These are phyloP conservation scores for Aureobasidium sp. DNA, from an alignment of 2,329 filamentous ascomycete genomes.

Conservation along the genomic window DNA sequence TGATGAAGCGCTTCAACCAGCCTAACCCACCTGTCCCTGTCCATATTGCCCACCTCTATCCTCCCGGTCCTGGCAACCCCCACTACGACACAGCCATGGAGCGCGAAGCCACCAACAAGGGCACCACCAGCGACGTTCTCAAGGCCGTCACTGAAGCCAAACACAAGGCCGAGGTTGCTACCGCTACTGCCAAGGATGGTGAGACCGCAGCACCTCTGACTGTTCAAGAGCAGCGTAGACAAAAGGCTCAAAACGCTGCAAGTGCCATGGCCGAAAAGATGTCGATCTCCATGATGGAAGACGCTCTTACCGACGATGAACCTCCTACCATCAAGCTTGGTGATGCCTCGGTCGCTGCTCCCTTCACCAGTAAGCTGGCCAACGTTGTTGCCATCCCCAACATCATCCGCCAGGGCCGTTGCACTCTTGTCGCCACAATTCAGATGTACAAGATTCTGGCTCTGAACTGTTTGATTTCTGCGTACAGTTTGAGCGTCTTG, in stretches of 20 bases:
- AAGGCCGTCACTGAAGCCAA: slow-evolving; percentile 55
- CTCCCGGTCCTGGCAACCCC: slow-evolving; percentile 84
- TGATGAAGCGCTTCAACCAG: slow-evolving; percentile 96
- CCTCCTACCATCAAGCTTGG: slow-evolving; percentile 94
- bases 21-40: slow-evolving; percentile 85
- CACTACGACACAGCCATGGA: slow-evolving; percentile 89
- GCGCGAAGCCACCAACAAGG: slow-evolving; percentile 54
- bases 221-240: slow-evolving; percentile 47
- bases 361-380: slow-evolving; percentile 94
- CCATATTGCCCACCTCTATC: slow-evolving; percentile 88
- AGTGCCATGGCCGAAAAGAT: slow-evolving; percentile 79
- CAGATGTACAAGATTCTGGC: slow-evolving; percentile 99
- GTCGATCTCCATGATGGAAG: slow-evolving; percentile 80
- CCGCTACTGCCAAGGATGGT: slow-evolving; percentile 40
- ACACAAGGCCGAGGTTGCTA: slow-evolving; percentile 38
- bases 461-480: slow-evolving; percentile 93
- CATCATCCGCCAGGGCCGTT: slow-evolving; percentile 95
- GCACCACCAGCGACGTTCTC: slow-evolving; percentile 39
- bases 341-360: slow-evolving; percentile 92
- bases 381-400: slow-evolving; percentile 97
- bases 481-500: slow-evolving; percentile 91
- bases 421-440: slow-evolving; percentile 94
- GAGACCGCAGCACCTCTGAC: slow-evolving; percentile 21
- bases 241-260: slow-evolving; percentile 61
- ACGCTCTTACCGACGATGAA: slow-evolving; percentile 79